phyloP scores from a whole-genome alignment of 2,329 filamentous ascomycete genomes.

The Penicillium sp. region DNA sequence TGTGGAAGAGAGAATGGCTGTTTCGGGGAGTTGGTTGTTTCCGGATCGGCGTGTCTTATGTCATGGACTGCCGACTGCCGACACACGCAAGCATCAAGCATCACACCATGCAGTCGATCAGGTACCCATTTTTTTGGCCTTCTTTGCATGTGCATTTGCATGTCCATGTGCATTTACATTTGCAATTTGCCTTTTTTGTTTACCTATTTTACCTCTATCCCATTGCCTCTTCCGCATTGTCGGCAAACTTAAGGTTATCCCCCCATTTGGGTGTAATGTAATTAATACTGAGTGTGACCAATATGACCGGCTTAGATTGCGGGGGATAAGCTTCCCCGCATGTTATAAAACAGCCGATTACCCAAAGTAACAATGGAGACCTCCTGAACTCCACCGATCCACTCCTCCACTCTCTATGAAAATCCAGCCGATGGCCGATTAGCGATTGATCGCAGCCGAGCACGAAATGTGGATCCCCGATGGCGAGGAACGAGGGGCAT shows the following conservation, averaged over 20 bases:
- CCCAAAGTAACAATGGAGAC: no score
- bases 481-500: constrained; percentile 1
- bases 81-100: constrained; percentile 7
- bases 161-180: not conserved
- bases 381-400: no score
- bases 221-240: no score
- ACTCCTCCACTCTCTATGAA: not conserved
- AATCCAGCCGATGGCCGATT: constrained; percentile 21
- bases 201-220: not conserved
- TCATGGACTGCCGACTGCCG: constrained; percentile 24
- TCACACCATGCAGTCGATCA: constrained; percentile 14
- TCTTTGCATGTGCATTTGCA: no score
- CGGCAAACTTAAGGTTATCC: no score
- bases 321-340: constrained; percentile 15
- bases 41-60: constrained; percentile 15
- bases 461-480: constrained; percentile 12
- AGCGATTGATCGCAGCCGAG: constrained; percentile 19
- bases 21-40: constrained; percentile 7
- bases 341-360: constrained; percentile 16
- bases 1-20: not conserved
- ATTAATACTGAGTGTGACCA: not conserved
- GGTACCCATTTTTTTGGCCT: not conserved
- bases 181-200: not conserved
- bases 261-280: not conserved
- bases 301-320: not conserved